Base-by-base conservation (phyloP, 176 grass and related monocot genomes). In the Oryza australiensis region DNA sequence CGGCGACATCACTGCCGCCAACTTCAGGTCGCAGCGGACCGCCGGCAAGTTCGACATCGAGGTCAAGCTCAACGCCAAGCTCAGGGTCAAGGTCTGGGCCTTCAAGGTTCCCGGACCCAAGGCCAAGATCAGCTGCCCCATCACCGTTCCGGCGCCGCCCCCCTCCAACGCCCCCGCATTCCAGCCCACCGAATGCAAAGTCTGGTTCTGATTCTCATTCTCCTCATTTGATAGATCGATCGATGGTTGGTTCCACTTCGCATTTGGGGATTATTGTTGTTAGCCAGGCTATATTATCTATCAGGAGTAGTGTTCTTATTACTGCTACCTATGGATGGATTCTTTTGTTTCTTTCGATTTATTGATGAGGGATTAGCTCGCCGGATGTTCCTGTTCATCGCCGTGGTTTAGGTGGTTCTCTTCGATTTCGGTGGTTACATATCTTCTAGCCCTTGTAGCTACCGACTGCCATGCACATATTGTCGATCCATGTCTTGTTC, bases 61-160 rank as follows among this genome's bases (percentile, higher is more conserved):
- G 26, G 79, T 92, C 34, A 82, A 63, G 22, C 83, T 92, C 53
- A 75, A 83, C 74, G 83, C 85, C 74, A 85, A 35, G 48, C 76
- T 92, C 27, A 20, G 83, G 64, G 66, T 86, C 49, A 90, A 89
- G 79, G 79, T 92, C 33, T 86, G 86, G 90, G 12, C 57, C 0
- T 82, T 86, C 76, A 89, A 80, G 82, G 41, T 88, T n/a, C 27
- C 0, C 0, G 77, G 71, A 0, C 83, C 75, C 16, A 51, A 75
- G 9, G 38, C 70, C 0, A 86, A 70, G 42, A 45, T 89, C 79
- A 62, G 15, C 20, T 92, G 90, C 75, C 37, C 65, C 18, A 57
- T 92, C 70, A 55, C 64, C 78, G 4, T 92, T 28, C 86, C 90
- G 4, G 74, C 59, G 6, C 82, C 59, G 6, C 82, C 85, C 0